phyloP scores from a whole-genome alignment of 768 basidiomycete species.

The Suillus variegatus region DNA sequence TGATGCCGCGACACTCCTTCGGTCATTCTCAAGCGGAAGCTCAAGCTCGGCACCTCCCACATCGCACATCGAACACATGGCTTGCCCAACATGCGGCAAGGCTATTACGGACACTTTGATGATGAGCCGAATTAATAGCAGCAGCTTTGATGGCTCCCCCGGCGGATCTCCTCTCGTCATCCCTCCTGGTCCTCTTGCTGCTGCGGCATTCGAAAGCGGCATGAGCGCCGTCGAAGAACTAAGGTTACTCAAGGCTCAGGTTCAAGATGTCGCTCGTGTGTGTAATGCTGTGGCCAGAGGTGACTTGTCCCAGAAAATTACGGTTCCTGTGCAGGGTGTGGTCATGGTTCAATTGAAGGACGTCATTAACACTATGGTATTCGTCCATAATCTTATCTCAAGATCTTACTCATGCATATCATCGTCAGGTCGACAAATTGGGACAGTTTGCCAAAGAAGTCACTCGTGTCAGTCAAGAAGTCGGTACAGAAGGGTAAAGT shows the following conservation, averaged over 20 bases:
- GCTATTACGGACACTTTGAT: slow-evolving; percentile 45
- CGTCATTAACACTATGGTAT: slow-evolving; percentile 70
- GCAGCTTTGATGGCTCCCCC: slow-evolving; percentile 26
- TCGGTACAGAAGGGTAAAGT: slow-evolving; percentile 73
- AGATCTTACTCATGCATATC: slow-evolving; percentile 1
- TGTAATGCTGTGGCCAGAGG: slow-evolving; percentile 80
- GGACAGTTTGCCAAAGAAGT: slow-evolving; percentile 92
- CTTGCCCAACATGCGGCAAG: slow-evolving; percentile 60
- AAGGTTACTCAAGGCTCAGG: slow-evolving; percentile 78
- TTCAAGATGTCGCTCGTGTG: slow-evolving; percentile 78
- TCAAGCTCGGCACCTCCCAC: slow-evolving; percentile 49
- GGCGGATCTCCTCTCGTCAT: slow-evolving; percentile 45
- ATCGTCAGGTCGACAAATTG: slow-evolving; percentile 60
- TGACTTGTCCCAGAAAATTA: slow-evolving; percentile 77
- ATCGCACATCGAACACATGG: slow-evolving; percentile 39
- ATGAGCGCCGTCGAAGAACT: slow-evolving; percentile 79
- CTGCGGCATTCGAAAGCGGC: slow-evolving; percentile 57
- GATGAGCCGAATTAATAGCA: slow-evolving; percentile 29
- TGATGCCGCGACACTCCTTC: slow-evolving; percentile 36
- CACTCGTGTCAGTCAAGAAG: slow-evolving; percentile 81
- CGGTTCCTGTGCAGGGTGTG: slow-evolving; percentile 74
- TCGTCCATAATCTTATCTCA: slow-evolving; percentile 6
- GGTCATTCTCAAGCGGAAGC: slow-evolving; percentile 30
- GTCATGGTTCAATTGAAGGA: slow-evolving; percentile 84
- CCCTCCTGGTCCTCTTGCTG: slow-evolving; percentile 55